Evolutionary conservation across 495 filamentous ascomycete genomes (phyloP).

Genomic region (Annulohypoxylon nitens): DNA sequence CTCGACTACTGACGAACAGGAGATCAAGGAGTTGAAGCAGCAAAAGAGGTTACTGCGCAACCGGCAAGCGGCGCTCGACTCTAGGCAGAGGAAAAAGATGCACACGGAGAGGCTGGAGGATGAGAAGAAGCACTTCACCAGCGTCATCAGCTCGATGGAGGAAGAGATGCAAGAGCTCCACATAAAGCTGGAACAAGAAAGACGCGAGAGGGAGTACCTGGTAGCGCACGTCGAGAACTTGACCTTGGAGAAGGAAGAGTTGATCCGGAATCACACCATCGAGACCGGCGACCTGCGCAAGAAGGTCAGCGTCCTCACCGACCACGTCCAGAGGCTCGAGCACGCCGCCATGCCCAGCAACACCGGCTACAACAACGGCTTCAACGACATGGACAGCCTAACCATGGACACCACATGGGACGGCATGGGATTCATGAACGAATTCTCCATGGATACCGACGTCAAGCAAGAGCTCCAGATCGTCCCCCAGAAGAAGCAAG

Average conservation of each 20-base stretch:
- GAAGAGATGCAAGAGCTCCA: slow-evolving; percentile 79
- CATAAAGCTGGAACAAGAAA: slow-evolving; percentile 75
- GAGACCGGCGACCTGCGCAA: slow-evolving; percentile 96
- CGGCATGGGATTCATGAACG: slow-evolving; percentile 79
- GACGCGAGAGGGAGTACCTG: slow-evolving; percentile 75
- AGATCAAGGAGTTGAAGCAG: slow-evolving; percentile 98
- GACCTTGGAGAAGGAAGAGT: slow-evolving; percentile 89
- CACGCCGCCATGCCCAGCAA: slow-evolving; percentile 70
- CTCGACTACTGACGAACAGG: slow-evolving; percentile 88
- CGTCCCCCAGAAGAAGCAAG: slow-evolving; percentile 69
- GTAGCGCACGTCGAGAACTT: slow-evolving; percentile 80
- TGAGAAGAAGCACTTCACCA: slow-evolving; percentile 91
- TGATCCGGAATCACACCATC: slow-evolving; percentile 88
- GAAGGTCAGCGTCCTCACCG: slow-evolving; percentile 90
- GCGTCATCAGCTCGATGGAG: slow-evolving; percentile 79
- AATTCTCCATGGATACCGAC: slow-evolving; percentile 66
- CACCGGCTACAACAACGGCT: slow-evolving; percentile 74
- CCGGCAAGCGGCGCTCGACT: slow-evolving; percentile 96
- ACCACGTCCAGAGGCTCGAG: slow-evolving; percentile 85
- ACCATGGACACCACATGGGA: slow-evolving; percentile 86
- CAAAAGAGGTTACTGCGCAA: slow-evolving; percentile 97
- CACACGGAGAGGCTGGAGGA: slow-evolving; percentile 97
- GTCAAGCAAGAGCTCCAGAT: slow-evolving; percentile 69
- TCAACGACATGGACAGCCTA: slow-evolving; percentile 84
- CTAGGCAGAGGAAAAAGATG: slow-evolving; percentile 97